A percentile compares a stretch with the other conserved stretches of the same genome.
Evolutionary conservation across 352 stramenopile genomes (phyloP).

Genomic region (Lagenidium giganteum): DNA sequence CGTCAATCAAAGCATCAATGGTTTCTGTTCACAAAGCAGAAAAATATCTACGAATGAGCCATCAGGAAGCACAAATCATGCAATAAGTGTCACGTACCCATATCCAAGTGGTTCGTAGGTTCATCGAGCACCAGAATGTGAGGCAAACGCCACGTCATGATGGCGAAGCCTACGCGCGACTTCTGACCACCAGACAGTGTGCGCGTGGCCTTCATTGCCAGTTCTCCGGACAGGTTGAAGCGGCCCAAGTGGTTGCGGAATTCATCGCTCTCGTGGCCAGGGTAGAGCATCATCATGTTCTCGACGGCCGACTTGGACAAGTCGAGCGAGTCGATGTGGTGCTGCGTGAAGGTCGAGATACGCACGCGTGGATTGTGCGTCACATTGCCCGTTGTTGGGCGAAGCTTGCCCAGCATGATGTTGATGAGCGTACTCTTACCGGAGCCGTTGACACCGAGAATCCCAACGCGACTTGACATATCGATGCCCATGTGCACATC

Average conservation of each 20-base stretch:
- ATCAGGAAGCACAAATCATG: too few relatives aligned
- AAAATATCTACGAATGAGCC: not conserved
- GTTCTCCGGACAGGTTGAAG: slow-evolving; percentile 93
- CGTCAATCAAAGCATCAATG: slow-evolving; percentile 90
- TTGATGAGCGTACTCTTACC: slow-evolving; percentile 95
- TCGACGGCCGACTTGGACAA: slow-evolving; percentile 79
- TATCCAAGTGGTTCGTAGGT: slow-evolving; percentile 94
- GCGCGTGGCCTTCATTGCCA: slow-evolving; percentile 90
- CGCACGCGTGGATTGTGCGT: slow-evolving; percentile 85
- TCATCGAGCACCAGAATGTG: slow-evolving; percentile 96
- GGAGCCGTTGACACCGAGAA: slow-evolving; percentile 85
- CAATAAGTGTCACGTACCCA: slow-evolving; percentile 64
- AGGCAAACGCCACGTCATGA: slow-evolving; percentile 91
- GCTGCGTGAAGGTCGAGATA: slow-evolving; percentile 94
- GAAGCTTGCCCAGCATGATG: slow-evolving; percentile 92
- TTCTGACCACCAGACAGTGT: slow-evolving; percentile 95
- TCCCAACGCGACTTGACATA: slow-evolving; percentile 89
- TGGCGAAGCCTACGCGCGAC: slow-evolving; percentile 86
- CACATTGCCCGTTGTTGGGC: slow-evolving; percentile 71
- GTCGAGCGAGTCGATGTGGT: slow-evolving; percentile 92
- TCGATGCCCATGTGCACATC: slow-evolving; percentile 95
- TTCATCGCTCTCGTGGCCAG: slow-evolving; percentile 66
- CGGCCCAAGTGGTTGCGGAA: slow-evolving; percentile 92
- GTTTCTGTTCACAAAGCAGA: slow-evolving; percentile 33
- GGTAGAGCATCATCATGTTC: slow-evolving; percentile 86